A percentile compares a stretch with the other conserved stretches of the same genome.
Conservation (phyloP, 2,329 filamentous ascomycete species). For the Sarocladium brachiariae region DNA sequence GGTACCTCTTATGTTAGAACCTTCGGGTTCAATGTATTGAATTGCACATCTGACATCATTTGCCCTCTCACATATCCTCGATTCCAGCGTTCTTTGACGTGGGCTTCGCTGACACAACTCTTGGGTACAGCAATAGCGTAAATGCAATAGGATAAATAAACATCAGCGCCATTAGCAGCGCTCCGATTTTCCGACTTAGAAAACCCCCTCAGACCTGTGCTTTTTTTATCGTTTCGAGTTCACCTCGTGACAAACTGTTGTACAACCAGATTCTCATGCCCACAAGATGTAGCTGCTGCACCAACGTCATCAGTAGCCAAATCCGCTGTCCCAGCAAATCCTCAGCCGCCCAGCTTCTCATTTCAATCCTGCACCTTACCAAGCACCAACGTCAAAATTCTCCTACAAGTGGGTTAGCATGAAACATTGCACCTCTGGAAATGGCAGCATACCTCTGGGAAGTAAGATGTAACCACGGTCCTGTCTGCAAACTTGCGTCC, state of each 20-base stretch:
- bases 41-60: constrained; percentile 70
- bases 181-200: too few species aligned
- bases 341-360: not conserved
- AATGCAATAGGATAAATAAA: constrained; percentile 1
- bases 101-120: constrained; percentile 2
- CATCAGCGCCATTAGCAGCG: constrained; percentile 1
- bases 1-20: constrained; percentile 96
- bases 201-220: not conserved
- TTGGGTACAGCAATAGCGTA: not conserved
- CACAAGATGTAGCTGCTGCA: not conserved
- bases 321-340: not conserved
- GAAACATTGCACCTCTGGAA: not conserved
- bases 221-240: not conserved
- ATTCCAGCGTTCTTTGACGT: not conserved
- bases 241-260: constrained; percentile 1
- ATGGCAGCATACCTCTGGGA: constrained; percentile 63
- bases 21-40: constrained; percentile 65
- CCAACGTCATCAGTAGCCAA: not conserved
- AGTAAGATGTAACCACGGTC: constrained; percentile 94
- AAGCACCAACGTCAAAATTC: constrained; percentile 87
- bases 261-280: not conserved
- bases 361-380: constrained; percentile 45
- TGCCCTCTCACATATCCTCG: not conserved
- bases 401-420: constrained; percentile 51
- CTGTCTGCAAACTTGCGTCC: constrained; percentile 94